Conservation (phyloP, 371 early-diverging fungal genomes). For the Circinella umbellata region DNA sequence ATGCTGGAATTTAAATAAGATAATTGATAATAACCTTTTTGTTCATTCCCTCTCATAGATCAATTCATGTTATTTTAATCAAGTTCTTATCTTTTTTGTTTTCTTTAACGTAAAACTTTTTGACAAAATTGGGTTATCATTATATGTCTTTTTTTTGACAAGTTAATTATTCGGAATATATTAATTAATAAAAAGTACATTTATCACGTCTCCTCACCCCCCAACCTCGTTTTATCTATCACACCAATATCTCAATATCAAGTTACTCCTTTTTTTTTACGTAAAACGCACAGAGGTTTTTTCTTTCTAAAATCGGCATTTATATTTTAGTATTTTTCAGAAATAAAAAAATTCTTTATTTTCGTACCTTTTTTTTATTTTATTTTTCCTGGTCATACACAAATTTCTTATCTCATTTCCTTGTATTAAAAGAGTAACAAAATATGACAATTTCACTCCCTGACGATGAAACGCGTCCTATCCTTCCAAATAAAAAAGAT, state of each 20-base stretch:
- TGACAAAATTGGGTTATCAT: not conserved
- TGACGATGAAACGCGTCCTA: slow-evolving; percentile 3
- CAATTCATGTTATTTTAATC: not conserved
- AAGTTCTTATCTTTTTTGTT: too few species aligned
- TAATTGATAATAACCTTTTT: not conserved
- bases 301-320: not conserved
- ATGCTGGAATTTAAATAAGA: not conserved
- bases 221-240: too few species aligned
- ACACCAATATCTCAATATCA: not conserved
- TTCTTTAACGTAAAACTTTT: slow-evolving; percentile 7
- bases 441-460: slow-evolving; percentile 1
- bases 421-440: not conserved
- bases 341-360: not conserved
- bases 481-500: not conserved
- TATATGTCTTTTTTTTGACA: not conserved
- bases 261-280: not conserved
- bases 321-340: too few species aligned
- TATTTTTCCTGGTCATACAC: not conserved
- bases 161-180: not conserved
- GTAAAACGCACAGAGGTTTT: not conserved
- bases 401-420: not conserved
- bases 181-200: not conserved
- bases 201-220: not conserved
- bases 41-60: too few species aligned
- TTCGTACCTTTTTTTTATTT: not conserved